Conservation (phyloP, 2,329 filamentous ascomycete genomes). For the Claviceps sorghi region DNA sequence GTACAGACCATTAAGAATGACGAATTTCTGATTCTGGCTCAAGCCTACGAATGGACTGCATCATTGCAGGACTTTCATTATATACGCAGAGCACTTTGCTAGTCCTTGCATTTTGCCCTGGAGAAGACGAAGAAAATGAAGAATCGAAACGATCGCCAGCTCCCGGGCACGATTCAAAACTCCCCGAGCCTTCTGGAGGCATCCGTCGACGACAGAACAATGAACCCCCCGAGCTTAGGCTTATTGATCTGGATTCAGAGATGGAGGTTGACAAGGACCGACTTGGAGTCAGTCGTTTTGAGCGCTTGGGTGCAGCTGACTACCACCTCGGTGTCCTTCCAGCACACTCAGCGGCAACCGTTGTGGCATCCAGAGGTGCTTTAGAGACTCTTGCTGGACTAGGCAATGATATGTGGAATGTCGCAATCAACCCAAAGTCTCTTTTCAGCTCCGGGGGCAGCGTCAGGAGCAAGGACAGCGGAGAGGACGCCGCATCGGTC, state of each 20-base stretch:
- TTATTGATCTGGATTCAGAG: slow-evolving; percentile 81
- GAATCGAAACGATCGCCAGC: slow-evolving; percentile 13
- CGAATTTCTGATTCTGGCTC: not conserved
- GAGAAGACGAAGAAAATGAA: slow-evolving; percentile 49
- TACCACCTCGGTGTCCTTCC: slow-evolving; percentile 82
- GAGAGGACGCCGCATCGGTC: slow-evolving; percentile 39
- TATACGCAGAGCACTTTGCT: slow-evolving; percentile 87
- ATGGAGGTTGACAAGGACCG: slow-evolving; percentile 78
- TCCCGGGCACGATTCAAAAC: slow-evolving; percentile 24
- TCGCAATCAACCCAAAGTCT: slow-evolving; percentile 70
- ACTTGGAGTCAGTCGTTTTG: slow-evolving; percentile 72
- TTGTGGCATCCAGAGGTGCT: slow-evolving; percentile 51
- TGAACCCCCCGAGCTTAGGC: slow-evolving; percentile 70
- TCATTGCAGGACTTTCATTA: slow-evolving; percentile 90
- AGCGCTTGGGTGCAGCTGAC: slow-evolving; percentile 72
- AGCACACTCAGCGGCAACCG: slow-evolving; percentile 51
- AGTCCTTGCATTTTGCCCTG: slow-evolving; percentile 77
- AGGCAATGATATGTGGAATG: slow-evolving; percentile 75
- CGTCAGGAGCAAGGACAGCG: slow-evolving; percentile 46
- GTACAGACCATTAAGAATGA: not conserved
- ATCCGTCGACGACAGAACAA: slow-evolving; percentile 62
- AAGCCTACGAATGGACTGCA: slow-evolving; percentile 88
- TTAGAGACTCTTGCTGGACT: slow-evolving; percentile 62
- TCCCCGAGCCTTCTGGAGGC: slow-evolving; percentile 47
- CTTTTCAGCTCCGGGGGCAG: slow-evolving; percentile 82